Conservation (phyloP, 2,329 filamentous ascomycete species). For the Venturiaceae sp. region DNA sequence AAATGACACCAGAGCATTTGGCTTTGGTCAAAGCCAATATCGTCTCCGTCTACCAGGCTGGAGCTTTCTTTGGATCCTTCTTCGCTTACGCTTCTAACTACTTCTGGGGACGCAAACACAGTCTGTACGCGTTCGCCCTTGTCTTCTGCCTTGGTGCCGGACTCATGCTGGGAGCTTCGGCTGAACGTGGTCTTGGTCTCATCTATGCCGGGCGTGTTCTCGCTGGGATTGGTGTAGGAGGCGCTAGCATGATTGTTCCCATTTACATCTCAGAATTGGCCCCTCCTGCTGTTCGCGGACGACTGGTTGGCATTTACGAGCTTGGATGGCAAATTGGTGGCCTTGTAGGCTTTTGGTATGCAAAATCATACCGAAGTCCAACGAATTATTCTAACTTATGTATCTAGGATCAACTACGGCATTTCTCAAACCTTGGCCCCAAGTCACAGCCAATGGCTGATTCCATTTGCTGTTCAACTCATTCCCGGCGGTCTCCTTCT, state of each 20-base stretch:
- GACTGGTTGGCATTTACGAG: conserved; percentile 49
- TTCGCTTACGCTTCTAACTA: conserved; percentile 57
- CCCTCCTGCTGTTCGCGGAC: conserved; percentile 48
- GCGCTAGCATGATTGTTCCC: conserved; percentile 46
- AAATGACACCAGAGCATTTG: conserved; percentile 37
- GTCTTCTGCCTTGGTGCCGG: conserved; percentile 64
- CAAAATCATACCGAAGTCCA: background rate
- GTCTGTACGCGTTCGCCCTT: conserved; percentile 49
- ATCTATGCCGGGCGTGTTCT: conserved; percentile 49
- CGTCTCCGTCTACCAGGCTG: conserved; percentile 72
- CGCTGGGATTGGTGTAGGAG: conserved; percentile 47
- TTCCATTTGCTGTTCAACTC: conserved; percentile 53
- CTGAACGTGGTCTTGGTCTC: conserved; percentile 51
- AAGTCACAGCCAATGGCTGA: conserved; percentile 34
- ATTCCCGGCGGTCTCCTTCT: conserved; percentile 54
- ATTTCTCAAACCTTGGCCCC: conserved; percentile 31
- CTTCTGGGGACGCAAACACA: conserved; percentile 57
- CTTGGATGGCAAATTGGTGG: conserved; percentile 45
- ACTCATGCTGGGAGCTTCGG: conserved; percentile 59
- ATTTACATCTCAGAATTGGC: conserved; percentile 52
- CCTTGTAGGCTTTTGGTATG: conserved; percentile 41
- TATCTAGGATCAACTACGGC: conserved; percentile 29
- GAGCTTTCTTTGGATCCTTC: conserved; percentile 73
- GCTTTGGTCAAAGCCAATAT: conserved; percentile 63
- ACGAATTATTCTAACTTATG: conserved; percentile 9